Percentiles rank a stretch among this genome's conserved stretches.
phyloP scores from a whole-genome alignment of 768 basidiomycete species.

The Lentinula guzmanii region DNA sequence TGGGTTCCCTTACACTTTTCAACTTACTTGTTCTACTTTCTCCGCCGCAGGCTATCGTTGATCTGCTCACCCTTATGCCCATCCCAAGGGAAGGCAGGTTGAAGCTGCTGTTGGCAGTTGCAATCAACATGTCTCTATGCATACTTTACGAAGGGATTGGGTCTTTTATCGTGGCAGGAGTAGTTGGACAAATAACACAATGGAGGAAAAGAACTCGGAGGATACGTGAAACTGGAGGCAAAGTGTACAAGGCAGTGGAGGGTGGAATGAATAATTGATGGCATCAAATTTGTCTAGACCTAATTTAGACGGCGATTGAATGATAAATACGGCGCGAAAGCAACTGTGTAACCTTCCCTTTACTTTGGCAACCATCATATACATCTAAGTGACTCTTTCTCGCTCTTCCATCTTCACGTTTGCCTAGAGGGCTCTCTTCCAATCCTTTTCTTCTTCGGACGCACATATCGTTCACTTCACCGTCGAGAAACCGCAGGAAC shows the following conservation, averaged over 20 bases:
- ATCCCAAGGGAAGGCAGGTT: conserved; percentile 65
- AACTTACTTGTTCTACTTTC: conserved; percentile 72
- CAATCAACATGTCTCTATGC: conserved; percentile 66
- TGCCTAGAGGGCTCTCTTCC: conserved; percentile 40
- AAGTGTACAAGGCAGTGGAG: conserved; percentile 83
- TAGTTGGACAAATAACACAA: conserved; percentile 41
- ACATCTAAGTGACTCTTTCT: conserved; percentile 16
- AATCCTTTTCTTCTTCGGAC: conserved; percentile 30
- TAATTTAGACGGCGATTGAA: not conserved
- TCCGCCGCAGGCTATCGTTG: conserved; percentile 53
- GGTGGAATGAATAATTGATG: conserved; percentile 43
- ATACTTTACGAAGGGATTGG: conserved; percentile 77
- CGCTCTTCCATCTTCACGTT: conserved; percentile 16
- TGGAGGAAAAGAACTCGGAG: conserved; percentile 38
- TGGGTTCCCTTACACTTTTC: conserved; percentile 63
- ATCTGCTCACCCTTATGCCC: conserved; percentile 70
- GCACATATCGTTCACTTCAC: conserved; percentile 24
- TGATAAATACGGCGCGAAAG: not conserved
- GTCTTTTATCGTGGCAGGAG: conserved; percentile 46
- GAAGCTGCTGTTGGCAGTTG: conserved; percentile 61
- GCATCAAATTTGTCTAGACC: not conserved
- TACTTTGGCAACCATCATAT: conserved; percentile 12
- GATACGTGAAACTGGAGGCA: conserved; percentile 51
- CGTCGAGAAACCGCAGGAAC: conserved; percentile 45
- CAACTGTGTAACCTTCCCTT: not conserved